These are phyloP conservation scores for Pulveroboletus sp. DNA, from an alignment of 768 basidiomycete species.

Conservation along the genomic window DNA sequence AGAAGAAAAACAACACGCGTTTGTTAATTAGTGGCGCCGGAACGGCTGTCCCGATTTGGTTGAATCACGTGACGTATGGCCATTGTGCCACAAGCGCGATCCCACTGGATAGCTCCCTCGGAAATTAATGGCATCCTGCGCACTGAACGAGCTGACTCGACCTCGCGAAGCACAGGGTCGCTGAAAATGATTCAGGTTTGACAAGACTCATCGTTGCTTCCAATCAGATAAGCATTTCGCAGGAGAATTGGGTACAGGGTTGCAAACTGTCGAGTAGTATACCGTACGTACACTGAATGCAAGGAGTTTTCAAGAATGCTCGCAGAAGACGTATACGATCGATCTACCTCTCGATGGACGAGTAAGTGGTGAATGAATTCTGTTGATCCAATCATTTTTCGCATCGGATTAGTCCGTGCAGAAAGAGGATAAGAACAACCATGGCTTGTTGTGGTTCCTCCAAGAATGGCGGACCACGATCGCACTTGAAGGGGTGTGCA, in stretches of 20 bases:
- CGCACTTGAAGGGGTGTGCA: background rate
- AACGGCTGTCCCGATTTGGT: slow-evolving; percentile 2
- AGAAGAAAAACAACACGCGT: slow-evolving; percentile 14
- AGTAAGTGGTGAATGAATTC: too few relatives aligned
- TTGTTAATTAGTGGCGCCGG: slow-evolving; percentile 26
- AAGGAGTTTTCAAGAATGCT: too few relatives aligned
- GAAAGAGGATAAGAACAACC: background rate
- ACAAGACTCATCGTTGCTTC: background rate
- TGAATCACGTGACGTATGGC: slow-evolving; percentile 20
- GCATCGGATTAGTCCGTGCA: background rate
- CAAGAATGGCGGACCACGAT: background rate
- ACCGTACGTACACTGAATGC: too few relatives aligned
- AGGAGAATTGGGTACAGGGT: background rate
- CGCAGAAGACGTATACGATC: too few relatives aligned
- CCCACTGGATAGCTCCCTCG: background rate
- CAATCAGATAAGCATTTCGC: background rate
- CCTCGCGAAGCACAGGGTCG: background rate
- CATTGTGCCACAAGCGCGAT: slow-evolving; percentile 29
- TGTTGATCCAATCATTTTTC: too few relatives aligned
- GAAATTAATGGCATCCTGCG: too few relatives aligned
- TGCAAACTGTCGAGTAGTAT: too few relatives aligned
- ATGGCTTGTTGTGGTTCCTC: background rate
- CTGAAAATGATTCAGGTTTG: background rate
- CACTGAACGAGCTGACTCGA: too few relatives aligned
- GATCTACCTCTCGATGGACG: too few relatives aligned